Base-by-base conservation (phyloP, 208 protist genomes). In the Acanthamoeba triangularis region DNA sequence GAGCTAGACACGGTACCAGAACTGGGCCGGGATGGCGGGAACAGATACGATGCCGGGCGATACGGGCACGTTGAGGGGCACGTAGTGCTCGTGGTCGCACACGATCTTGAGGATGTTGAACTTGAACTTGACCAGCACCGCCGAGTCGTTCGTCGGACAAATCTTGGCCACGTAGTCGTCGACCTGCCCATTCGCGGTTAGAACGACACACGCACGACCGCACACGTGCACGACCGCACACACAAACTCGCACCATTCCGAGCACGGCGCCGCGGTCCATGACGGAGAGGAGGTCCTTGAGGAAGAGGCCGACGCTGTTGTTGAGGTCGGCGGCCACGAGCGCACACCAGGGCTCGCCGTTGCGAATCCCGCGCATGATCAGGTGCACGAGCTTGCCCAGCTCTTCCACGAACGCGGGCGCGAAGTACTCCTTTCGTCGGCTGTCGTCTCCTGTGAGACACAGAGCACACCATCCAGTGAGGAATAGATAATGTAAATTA, bases 11-110 rank as follows among this genome's bases (percentile, higher is more conserved):
- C 14, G 3, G 28, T 33, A 93, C 88, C 65, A 78, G 44, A 78
- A 80, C n/a, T 93, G 44, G 37, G 35, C 35, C 23, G 49, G 80
- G 2, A 96, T 35, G 41, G 74, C 41, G 35, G 88, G 91, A 11
- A 97, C 96, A 33, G 82, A 95, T 7, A 30, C 37, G 28, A 97
- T 85, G 3, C 47, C 44, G 28, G 96, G 65, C 37, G 65, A 72
- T 16, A 95, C 14, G 20, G 96, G 97, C 6, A 97, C 33, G 54
- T 96, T 97, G 0, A 98, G 23, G 6, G 96, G 90, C 20, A 97
- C 35, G 37, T 95, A 97, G 59, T 97, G 96, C 74, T 97, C 97
- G 85, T 97, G 97, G 16, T 96, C 94, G 16, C 80, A 87, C n/a
- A 98, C 67, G 30, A 97, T 93, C 52, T 95, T 84, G 1, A 98